Conservation (phyloP, 192 early-diverging fungal species). For the Funneliformis mosseae region DNA sequence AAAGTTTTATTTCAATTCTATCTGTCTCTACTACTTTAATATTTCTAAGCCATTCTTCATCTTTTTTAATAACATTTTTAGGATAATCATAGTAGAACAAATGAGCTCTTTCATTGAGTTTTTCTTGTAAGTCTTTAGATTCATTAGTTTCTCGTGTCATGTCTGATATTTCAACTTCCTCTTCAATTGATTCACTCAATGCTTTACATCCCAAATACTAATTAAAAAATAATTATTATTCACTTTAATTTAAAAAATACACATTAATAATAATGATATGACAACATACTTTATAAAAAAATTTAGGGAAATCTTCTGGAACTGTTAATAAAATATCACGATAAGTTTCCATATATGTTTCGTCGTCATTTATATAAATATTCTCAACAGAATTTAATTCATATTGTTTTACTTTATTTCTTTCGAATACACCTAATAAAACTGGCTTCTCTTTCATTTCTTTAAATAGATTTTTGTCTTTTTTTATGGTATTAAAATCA, state of each 20-base stretch:
- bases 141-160: conserved; percentile 44
- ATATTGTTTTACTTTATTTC: conserved; percentile 62
- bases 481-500: conserved; percentile 52
- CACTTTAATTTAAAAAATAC: not conserved
- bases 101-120: conserved; percentile 75
- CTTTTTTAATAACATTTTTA: conserved; percentile 51
- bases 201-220: conserved; percentile 61
- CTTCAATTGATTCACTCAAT: conserved; percentile 65
- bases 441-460: conserved; percentile 66
- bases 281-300: conserved; percentile 50
- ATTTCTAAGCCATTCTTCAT: conserved; percentile 58
- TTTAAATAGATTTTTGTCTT: conserved; percentile 45
- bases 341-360: conserved; percentile 71
- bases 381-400: conserved; percentile 65
- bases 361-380: conserved; percentile 82
- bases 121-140: conserved; percentile 56
- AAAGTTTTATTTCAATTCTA: conserved; percentile 62
- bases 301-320: conserved; percentile 66
- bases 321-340: conserved; percentile 58
- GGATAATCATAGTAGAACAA: conserved; percentile 69
- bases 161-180: conserved; percentile 53
- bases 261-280: not conserved
- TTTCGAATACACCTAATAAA: conserved; percentile 54
- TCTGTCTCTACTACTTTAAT: conserved; percentile 68
- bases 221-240: not conserved